phyloP scores from a whole-genome alignment of 169 alveolate species.

The Neospora caninum region DNA sequence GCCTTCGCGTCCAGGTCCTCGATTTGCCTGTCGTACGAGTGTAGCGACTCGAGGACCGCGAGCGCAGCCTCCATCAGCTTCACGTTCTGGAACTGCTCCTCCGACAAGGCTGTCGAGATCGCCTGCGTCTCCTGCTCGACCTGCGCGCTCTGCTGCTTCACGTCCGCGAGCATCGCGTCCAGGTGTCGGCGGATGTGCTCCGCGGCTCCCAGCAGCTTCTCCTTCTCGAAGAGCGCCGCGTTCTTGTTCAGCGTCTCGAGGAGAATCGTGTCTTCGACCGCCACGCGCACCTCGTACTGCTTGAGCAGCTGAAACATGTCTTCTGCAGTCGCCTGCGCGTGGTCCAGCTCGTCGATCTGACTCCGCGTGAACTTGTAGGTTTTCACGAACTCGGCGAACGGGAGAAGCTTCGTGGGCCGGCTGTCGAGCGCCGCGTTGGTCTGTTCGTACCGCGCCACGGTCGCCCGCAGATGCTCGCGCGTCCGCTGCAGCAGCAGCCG shows the following conservation, averaged over 20 bases:
- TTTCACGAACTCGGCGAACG: constrained; percentile 56
- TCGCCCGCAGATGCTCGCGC: constrained; percentile 59
- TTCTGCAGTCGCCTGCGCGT: constrained; percentile 55
- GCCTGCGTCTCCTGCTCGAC: constrained; percentile 62
- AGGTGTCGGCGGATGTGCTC: constrained; percentile 62
- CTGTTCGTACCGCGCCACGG: constrained; percentile 43
- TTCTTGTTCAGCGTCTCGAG: constrained; percentile 58
- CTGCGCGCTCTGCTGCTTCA: constrained; percentile 45
- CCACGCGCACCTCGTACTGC: constrained; percentile 63
- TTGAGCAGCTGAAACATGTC: constrained; percentile 65
- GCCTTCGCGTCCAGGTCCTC: constrained; percentile 57
- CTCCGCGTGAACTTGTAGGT: constrained; percentile 56
- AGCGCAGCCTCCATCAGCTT: constrained; percentile 27
- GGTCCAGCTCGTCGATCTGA: constrained; percentile 50
- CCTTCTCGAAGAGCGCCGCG: constrained; percentile 57
- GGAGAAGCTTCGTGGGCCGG: constrained; percentile 56
- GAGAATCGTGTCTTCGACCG: constrained; percentile 67
- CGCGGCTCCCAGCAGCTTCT: constrained; percentile 65
- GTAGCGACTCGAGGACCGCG: constrained; percentile 15
- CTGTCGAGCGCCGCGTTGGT: constrained; percentile 56
- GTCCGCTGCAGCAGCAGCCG: constrained; percentile 63
- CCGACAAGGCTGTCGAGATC: constrained; percentile 38
- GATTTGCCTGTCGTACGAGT: constrained; percentile 27
- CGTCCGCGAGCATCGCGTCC: constrained; percentile 56
- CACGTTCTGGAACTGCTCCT: constrained; percentile 45